phyloP scores from a whole-genome alignment of 352 stramenopile species.

The Phytophthora hibernalis region DNA sequence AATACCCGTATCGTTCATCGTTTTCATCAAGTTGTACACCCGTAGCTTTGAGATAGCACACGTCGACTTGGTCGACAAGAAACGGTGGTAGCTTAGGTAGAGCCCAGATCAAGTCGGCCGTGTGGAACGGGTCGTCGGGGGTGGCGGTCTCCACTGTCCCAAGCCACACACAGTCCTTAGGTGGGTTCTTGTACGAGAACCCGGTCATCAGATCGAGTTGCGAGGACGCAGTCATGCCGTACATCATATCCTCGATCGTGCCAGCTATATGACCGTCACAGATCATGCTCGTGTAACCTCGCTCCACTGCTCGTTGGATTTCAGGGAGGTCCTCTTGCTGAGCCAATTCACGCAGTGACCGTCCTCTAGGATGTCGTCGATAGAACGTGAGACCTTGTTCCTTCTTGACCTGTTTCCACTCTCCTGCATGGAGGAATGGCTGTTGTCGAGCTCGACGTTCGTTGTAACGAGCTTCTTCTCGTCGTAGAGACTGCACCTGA shows the following conservation, averaged over 20 bases:
- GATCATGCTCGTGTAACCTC: constrained; percentile 38
- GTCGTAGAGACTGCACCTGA: constrained; percentile 42
- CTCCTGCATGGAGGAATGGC: constrained; percentile 41
- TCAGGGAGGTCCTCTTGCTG: constrained; percentile 37
- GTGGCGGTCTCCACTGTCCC: constrained; percentile 41
- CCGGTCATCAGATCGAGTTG: constrained; percentile 47
- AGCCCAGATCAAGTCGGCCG: constrained; percentile 56
- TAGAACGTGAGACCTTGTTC: constrained; percentile 54
- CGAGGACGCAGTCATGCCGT: constrained; percentile 42
- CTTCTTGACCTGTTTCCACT: constrained; percentile 57
- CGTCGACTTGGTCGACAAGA: constrained; percentile 42
- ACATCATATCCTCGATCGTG: constrained; percentile 53
- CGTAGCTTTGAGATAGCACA: constrained; percentile 50
- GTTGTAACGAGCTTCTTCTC: constrained; percentile 46
- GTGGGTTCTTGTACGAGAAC: constrained; percentile 44
- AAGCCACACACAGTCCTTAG: constrained; percentile 51
- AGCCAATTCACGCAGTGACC: constrained; percentile 37
- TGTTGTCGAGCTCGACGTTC: constrained; percentile 31
- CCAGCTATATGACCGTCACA: constrained; percentile 42
- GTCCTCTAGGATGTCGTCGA: constrained; percentile 37
- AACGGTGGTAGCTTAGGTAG: constrained; percentile 32
- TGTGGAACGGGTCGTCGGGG: constrained; percentile 45
- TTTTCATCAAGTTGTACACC: constrained; percentile 43
- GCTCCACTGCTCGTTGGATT: constrained; percentile 34
- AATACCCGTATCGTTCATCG: constrained; percentile 47